Evolutionary conservation across 768 basidiomycete genomes (phyloP).

Genomic region (Tricholoma sp.): DNA sequence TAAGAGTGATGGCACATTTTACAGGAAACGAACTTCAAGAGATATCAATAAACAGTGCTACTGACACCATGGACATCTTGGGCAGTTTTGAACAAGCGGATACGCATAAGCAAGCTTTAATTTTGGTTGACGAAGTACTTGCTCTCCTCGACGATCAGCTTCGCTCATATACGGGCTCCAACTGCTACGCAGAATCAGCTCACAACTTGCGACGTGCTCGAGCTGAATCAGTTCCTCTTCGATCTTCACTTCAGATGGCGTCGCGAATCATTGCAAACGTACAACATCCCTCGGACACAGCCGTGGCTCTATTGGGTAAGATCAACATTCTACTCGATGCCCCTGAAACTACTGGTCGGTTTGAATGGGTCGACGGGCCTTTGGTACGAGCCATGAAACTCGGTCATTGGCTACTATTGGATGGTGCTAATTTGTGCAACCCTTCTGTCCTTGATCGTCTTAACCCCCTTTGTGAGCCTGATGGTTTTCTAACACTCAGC

Average conservation of each 20-base stretch:
- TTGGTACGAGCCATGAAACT: conserved; percentile 78
- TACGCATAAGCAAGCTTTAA: conserved; percentile 31
- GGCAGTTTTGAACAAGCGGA: conserved; percentile 96
- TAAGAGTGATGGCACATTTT: conserved; percentile 64
- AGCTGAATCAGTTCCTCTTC: conserved; percentile 4
- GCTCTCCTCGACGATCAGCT: conserved; percentile 31
- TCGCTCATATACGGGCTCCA: conserved; percentile 30
- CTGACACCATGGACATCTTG: conserved; percentile 90
- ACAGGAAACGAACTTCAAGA: conserved; percentile 68
- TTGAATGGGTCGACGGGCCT: conserved; percentile 96
- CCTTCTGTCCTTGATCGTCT: conserved; percentile 94
- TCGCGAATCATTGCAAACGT: conserved; percentile 12
- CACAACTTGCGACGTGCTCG: conserved; percentile 17
- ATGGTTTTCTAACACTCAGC: conserved; percentile 78
- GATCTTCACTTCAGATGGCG: conserved; percentile 10
- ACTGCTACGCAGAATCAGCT: conserved; percentile 14
- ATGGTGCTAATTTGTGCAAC: conserved; percentile 91
- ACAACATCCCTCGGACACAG: neutral
- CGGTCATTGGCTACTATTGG: conserved; percentile 88
- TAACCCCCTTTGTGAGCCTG: conserved; percentile 90
- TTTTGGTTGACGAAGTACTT: conserved; percentile 36
- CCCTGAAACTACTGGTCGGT: conserved; percentile 43
- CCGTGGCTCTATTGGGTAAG: conserved; percentile 14
- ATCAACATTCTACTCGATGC: conserved; percentile 17
- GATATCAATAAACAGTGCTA: conserved; percentile 76